Percentiles rank a stretch among this genome's conserved stretches.
phyloP scores from a whole-genome alignment of 306 rosid genomes.

The Dryas alaskensis region DNA sequence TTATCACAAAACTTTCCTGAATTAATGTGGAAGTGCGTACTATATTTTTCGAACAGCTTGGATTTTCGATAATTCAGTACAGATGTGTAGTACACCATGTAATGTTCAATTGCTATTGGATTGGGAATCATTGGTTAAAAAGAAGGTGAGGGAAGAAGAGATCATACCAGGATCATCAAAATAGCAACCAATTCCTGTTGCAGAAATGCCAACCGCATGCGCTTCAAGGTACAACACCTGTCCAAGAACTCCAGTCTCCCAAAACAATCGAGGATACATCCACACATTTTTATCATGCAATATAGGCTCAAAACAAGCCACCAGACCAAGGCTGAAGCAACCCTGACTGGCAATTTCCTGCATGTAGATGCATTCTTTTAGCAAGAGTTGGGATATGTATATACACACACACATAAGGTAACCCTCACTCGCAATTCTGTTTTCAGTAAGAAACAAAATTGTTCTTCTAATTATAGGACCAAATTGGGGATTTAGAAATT shows the following conservation, averaged over 20 bases:
- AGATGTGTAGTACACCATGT: neutral
- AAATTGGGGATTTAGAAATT: neutral
- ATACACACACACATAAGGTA: neutral
- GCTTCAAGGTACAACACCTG: conserved; percentile 95
- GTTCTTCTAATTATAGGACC: neutral
- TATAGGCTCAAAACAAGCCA: conserved; percentile 67
- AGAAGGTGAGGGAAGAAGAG: conserved; percentile 6
- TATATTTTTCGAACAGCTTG: neutral
- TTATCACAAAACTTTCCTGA: neutral
- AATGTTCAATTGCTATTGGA: conserved; percentile 7
- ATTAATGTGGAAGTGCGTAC: neutral
- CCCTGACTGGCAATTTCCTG: conserved; percentile 95
- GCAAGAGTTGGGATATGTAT: neutral
- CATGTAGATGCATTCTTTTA: conserved; percentile 21
- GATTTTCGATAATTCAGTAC: neutral
- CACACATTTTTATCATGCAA: conserved; percentile 53
- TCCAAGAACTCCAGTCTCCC: conserved; percentile 98
- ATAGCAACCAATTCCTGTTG: conserved; percentile 98
- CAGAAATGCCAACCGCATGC: conserved; percentile 84
- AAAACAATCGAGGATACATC: conserved; percentile 95
- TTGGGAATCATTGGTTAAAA: conserved; percentile 12
- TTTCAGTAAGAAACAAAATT: conserved; percentile 13
- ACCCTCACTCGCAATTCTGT: neutral
- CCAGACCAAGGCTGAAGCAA: conserved; percentile 96
- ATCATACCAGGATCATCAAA: conserved; percentile 83